Evolutionary conservation across 108 stramenopile species (phyloP), one percentile per base, ranked within the genome.

Genomic region (Skeletonema grethae): DNA sequence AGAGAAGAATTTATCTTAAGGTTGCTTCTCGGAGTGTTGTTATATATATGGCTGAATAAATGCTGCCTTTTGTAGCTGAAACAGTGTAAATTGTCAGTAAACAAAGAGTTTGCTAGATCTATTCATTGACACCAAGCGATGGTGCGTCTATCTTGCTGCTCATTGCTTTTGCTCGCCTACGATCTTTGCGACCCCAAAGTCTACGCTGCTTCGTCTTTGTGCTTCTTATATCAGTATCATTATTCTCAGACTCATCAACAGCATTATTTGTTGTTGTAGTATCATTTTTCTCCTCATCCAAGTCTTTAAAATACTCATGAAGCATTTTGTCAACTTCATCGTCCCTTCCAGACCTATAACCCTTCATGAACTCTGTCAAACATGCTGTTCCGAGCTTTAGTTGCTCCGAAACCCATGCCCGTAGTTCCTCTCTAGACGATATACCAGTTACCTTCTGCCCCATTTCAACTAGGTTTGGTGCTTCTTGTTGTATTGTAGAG

Each of bases 301-400:
- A 55, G 5, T 89, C 91, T 61, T 86, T 84, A 65, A 95, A 95
- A 65, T 95, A 95, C 28, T 89, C 78, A 67, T 90, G 76, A 28
- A 92, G 63, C 91, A 95, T 91, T 45, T 86, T 87, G 16, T 95
- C 91, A 9, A 95, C 75, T 77, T 95, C 94, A 39, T 87, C 80
- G 64, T 95, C 94, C 25, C 94, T 75, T 25, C 93, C 94, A 58
- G 83, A 77, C 6, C 94, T 85, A 58, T 95, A 95, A 0, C 91
- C 94, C n/a, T 75, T 84, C 90, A 95, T 91, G 69, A 95, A 95
- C 68, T 92, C 84, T 5, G 73, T 18, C 11, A 92, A 53, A 67
- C 88, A 88, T 22, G 86, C 85, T 3, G 86, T 90, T 11, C 77
- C 87, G 5, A 92, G 69, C 63, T 80, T 83, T 90, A 95, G 70